Percentiles rank a stretch among this genome's conserved stretches.
Conservation (phyloP, 805 yeast species). For the Yarrowia sp. region DNA sequence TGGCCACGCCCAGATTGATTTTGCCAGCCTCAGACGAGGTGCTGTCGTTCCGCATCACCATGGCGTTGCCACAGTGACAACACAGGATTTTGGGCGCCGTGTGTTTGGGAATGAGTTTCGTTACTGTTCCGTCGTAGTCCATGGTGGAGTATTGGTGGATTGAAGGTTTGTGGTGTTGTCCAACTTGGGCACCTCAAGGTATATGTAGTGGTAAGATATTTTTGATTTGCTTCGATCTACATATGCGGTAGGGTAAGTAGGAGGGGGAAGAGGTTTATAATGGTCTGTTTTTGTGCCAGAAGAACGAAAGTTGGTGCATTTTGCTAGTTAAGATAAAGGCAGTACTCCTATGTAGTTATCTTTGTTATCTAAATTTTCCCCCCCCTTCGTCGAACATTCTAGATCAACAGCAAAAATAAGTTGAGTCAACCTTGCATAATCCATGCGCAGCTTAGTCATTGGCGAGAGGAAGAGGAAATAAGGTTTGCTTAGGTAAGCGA, state of each 20-base stretch:
- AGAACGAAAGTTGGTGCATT: no score
- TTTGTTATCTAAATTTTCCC: no score
- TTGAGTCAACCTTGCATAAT: conserved; percentile 36
- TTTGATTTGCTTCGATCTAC: conserved; percentile 29
- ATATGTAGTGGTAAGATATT: background rate
- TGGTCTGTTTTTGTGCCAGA: no score
- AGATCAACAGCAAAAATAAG: conserved; percentile 3
- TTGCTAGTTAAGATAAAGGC: background rate
- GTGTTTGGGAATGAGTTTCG: conserved; percentile 49
- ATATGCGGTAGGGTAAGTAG: conserved; percentile 33
- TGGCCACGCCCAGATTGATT: conserved; percentile 55
- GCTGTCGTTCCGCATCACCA: conserved; percentile 57
- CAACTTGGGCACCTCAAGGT: background rate
- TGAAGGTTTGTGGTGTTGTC: background rate
- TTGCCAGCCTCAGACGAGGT: conserved; percentile 8
- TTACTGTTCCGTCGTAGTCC: conserved; percentile 33
- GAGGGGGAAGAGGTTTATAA: no score
- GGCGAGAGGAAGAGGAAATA: background rate
- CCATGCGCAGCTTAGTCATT: conserved; percentile 32
- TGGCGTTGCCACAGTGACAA: conserved; percentile 96
- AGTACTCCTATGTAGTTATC: no score
- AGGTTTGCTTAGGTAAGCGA: background rate
- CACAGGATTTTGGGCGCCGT: conserved; percentile 83
- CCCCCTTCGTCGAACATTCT: background rate
- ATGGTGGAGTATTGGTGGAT: background rate